Base-by-base conservation (phyloP, 179 eudicot species). In the Drosera spatulata region DNA sequence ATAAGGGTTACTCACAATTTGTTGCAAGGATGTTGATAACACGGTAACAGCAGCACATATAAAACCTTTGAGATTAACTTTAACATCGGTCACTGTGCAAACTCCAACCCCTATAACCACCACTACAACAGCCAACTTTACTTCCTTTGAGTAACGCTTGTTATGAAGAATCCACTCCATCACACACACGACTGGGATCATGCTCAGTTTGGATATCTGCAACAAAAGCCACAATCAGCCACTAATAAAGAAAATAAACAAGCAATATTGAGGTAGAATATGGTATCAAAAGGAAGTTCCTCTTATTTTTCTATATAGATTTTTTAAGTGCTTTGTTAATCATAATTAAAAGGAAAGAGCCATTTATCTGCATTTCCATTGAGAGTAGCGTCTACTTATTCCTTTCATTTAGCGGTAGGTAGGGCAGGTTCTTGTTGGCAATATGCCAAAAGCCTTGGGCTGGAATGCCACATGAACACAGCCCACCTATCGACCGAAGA, bases 91-190 rank as follows among this genome's bases (percentile, higher is more conserved):
- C 13, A 85, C 80, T 13, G 94, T 85, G 84, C 94, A 85, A 59
- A 85, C 88, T 39, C 94, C 94, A 15, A 85, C 94, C 56, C 94
- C 94, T 44, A 83, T 73, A 69, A 85, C 88, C 61, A 85, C 94
- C 65, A 85, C 80, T 61, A 85, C 67, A 75, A 85, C 94, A 50
- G 94, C 67, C 73, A 85, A 68, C 74, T 85, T 85, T 61, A 85
- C 86, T 79, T 85, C 88, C 58, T 57, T 80, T 12, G 88, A 67
- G 72, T 83, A 85, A 50, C 71, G 70, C 72, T 85, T 85, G 62
- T 50, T 77, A 64, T 85, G 86, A 73, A 85, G 70, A 66, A 85
- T 79, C 94, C 94, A 83, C 67, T 85, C 94, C 86, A 85, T 69
- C 41, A 85, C 68, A 54, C 94, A 85, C 15, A 85, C 94, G 43